These are phyloP conservation scores for Fusarium sp. DNA, from an alignment of 2,329 filamentous ascomycete genomes.

Conservation along the genomic window DNA sequence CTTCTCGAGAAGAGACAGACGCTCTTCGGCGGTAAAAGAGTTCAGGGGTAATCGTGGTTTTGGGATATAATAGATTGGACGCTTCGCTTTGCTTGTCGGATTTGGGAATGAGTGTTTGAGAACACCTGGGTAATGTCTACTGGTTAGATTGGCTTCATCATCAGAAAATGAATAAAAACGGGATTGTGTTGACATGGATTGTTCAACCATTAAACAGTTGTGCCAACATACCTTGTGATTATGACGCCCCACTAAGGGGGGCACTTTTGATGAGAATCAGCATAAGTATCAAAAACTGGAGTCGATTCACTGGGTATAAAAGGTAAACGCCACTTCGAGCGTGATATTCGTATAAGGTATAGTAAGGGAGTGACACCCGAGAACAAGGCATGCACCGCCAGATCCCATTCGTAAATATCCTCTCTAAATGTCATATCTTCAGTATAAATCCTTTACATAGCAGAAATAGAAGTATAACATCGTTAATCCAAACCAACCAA, in stretches of 20 bases:
- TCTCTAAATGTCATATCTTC: background rate
- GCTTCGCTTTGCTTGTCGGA: slow-evolving; percentile 23
- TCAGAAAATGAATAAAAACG: slow-evolving; percentile 39
- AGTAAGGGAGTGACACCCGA: background rate
- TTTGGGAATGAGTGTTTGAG: slow-evolving; percentile 15
- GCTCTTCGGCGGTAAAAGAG: slow-evolving; percentile 46
- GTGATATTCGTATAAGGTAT: background rate
- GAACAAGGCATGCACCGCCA: background rate
- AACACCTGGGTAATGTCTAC: slow-evolving; percentile 47
- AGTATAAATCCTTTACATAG: background rate
- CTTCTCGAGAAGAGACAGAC: slow-evolving; percentile 61
- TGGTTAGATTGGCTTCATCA: slow-evolving; percentile 44
- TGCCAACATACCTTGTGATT: background rate
- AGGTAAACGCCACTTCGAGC: too few relatives aligned
- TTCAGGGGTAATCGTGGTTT: slow-evolving; percentile 24
- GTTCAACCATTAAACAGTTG: slow-evolving; percentile 10
- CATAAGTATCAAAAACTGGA: background rate
- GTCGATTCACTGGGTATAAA: too few relatives aligned
- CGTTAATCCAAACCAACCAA: background rate
- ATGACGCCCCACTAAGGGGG: background rate
- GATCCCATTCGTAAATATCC: background rate
- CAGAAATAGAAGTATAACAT: background rate
- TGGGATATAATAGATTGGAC: slow-evolving; percentile 33
- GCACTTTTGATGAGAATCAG: background rate
- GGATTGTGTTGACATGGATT: slow-evolving; percentile 17